Base-by-base conservation (phyloP, 2,329 filamentous ascomycete genomes). In the Fusarium sp. region DNA sequence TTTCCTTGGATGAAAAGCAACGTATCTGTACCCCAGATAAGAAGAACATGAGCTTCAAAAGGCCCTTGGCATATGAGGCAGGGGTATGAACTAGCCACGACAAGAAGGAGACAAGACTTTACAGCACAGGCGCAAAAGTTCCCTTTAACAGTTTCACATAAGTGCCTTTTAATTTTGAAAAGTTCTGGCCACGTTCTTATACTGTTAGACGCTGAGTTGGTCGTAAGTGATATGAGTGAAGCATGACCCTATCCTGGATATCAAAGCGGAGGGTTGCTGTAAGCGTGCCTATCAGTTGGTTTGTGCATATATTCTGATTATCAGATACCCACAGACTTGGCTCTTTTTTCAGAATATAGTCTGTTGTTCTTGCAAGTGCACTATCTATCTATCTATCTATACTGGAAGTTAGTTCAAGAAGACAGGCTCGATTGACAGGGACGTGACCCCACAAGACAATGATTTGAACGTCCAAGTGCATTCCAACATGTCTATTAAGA, bases 51-150 rank as follows among this genome's bases (percentile, higher is more conserved):
- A 11, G 48, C 21, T 60, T 25, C 9, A 23, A 9, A 17, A 19
- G 31, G 36, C 44, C 23, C 57, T 60, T 41, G 56, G 43, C 56
- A 48, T 37, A 19, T 29, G 31, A 29, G 41, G 33, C 36, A 55
- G 33, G 56, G 42, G 36, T 50, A 15, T 35, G 49, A 46, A 53
- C 56, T 59, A 59, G 56, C 54, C 56, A 38, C 14, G 49, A 59
- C 37, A 32, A 59, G 56, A 59, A 59, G 56, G 56, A 59, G 55
- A 15, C 32, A 54, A 59, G 55, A 43, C 10, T 48, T 37, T 59
- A 17, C 43, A 36, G 29, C 6, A 43, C 35, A 43, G 19, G 11
- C 36, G 42, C 54, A 59, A 59, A 60, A 59, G 48, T 58, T 35
- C 56, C 56, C 11, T 32, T 32, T 32, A 25, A 48, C 9, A 35